Evolutionary conservation across 306 rosid species (phyloP).

Genomic region (Urtica urens): DNA sequence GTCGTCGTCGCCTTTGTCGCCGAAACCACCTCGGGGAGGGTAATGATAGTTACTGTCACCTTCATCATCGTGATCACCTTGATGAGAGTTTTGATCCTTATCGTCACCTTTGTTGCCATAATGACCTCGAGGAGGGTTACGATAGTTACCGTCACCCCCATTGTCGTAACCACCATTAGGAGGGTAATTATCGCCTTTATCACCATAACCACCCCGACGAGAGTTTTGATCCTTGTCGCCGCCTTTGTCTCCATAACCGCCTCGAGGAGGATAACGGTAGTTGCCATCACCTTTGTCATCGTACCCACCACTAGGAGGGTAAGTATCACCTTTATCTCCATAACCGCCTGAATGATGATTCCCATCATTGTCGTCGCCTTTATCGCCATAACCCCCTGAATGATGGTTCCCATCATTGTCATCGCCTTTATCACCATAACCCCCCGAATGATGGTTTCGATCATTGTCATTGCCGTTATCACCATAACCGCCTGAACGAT

Average conservation of each 20-base stretch:
- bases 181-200: not conserved
- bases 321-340: not conserved
- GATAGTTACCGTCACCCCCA: not conserved
- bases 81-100: no score
- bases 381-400: not conserved
- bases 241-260: not conserved
- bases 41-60: not conserved
- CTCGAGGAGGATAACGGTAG: not conserved
- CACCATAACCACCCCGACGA: not conserved
- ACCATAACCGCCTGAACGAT: no score
- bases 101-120: not conserved
- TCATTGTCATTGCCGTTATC: no score
- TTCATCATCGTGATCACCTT: not conserved
- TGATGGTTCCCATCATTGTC: no score
- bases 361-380: not conserved
- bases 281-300: not conserved
- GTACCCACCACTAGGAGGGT: not conserved
- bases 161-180: not conserved
- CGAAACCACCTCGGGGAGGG: not conserved
- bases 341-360: not conserved
- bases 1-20: not conserved
- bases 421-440: not conserved
- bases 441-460: no score
- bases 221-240: not conserved
- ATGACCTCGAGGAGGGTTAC: no score